Evolutionary conservation across 1,284 basidiomycete genomes (phyloP), one percentile per base, ranked within the genome.

Genomic region (Trametes hirsuta): DNA sequence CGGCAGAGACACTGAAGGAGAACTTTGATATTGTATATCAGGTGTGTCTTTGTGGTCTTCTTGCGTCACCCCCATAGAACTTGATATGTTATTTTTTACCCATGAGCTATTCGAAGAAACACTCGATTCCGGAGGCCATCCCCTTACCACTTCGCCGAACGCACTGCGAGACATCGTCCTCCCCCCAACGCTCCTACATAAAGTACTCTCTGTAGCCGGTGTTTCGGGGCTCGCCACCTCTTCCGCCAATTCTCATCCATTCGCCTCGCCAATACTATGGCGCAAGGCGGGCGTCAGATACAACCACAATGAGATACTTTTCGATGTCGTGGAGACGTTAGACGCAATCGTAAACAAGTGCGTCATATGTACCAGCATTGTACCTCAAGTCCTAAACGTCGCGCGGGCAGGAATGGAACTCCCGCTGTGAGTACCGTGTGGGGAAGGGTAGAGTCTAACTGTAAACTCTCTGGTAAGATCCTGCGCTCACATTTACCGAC

Each of bases 1-100:
- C 86, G 10, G 83, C 86, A 21, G 84, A 87, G 6, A 90, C 87
- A 1, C 78, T 98, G 68, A 93, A 90, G 69, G 95, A 98, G 65
- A 95, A 97, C 75, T 97, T 98, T 76, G 96, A 98, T 71, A 87
- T 95, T 44, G 94, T 98, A 10, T 97, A 98, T 74, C 94, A 96
- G 81, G 93, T 91, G 65, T 24, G 79, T 67, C n/a, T 14, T 52
- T 39, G 8, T 21, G 35, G 12, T 15, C 4, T 24, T 22, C 18
- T 22, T 18, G 10, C 8, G n/a, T 8, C 51, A 37, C 18, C 24
- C 8, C 5, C 8, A 30, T 47, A 34, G 18, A 18, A 18, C 18
- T 18, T 18, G 18, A 18, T 18, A 18, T 18, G 18, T 18, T 18
- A 18, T 18, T 18, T 45, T 25, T 1, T 21, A 4, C 4, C 15